phyloP scores from a whole-genome alignment of 441 rosid genomes.

The Metrosideros polymorpha region DNA sequence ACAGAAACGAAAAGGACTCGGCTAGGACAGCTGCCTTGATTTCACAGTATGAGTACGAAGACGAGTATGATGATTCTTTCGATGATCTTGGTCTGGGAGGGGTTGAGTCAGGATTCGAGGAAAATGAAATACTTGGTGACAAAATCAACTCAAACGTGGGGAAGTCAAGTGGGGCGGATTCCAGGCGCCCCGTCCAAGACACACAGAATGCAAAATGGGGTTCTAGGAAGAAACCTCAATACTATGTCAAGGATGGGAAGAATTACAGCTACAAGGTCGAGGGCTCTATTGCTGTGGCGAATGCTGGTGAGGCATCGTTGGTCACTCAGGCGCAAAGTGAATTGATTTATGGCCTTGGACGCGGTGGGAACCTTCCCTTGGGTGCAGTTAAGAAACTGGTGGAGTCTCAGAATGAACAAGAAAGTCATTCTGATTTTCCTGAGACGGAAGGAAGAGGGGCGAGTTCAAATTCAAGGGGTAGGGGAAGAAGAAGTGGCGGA shows the following conservation, averaged over 20 bases:
- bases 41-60: slow-evolving; percentile 86
- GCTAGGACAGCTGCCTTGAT: slow-evolving; percentile 44
- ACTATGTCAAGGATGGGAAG: slow-evolving; percentile 87
- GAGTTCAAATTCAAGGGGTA: neutral
- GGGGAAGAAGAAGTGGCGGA: neutral
- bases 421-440: slow-evolving; percentile 17
- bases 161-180: slow-evolving; percentile 22
- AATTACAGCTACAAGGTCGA: slow-evolving; percentile 93
- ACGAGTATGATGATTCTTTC: slow-evolving; percentile 95
- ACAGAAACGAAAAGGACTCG: slow-evolving; percentile 35
- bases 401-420: slow-evolving; percentile 37
- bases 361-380: slow-evolving; percentile 81
- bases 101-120: slow-evolving; percentile 63
- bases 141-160: slow-evolving; percentile 22
- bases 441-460: slow-evolving; percentile 29
- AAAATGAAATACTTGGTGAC: slow-evolving; percentile 42
- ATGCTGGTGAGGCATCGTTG: slow-evolving; percentile 61
- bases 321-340: slow-evolving; percentile 54
- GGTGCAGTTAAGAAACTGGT: slow-evolving; percentile 61
- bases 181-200: slow-evolving; percentile 17
- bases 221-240: slow-evolving; percentile 69
- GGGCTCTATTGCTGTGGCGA: slow-evolving; percentile 77
- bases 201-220: slow-evolving; percentile 61
- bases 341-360: slow-evolving; percentile 72
- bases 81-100: slow-evolving; percentile 85